phyloP scores from a whole-genome alignment of 1,284 basidiomycete species.

The Cryptococcus sp. region DNA sequence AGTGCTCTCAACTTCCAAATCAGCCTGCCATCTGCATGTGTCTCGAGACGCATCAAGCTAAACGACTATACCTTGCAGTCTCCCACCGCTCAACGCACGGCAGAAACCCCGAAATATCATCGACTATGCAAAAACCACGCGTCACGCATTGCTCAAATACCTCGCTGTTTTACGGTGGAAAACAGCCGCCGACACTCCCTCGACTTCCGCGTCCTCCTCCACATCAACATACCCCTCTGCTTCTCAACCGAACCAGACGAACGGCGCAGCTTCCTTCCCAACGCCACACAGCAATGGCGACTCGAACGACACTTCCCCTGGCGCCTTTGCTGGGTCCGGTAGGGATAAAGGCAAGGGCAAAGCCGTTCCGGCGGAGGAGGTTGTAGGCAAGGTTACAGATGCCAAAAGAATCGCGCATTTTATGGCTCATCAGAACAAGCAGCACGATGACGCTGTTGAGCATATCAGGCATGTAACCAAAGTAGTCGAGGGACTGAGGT shows the following conservation, averaged over 20 bases:
- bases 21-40: neutral
- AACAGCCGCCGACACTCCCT: conserved; percentile 38
- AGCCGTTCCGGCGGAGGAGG: conserved; percentile 13
- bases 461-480: conserved; percentile 40
- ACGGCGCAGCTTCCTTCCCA: conserved; percentile 32
- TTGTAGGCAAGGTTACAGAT: conserved; percentile 44
- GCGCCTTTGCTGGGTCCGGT: conserved; percentile 27
- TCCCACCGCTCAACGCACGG: conserved; percentile 24
- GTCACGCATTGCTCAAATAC: conserved; percentile 48
- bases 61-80: conserved; percentile 9
- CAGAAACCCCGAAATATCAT: conserved; percentile 45
- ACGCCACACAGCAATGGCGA: conserved; percentile 45
- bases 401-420: conserved; percentile 44
- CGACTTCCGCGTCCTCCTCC: conserved; percentile 2
- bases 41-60: neutral
- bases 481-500: conserved; percentile 42
- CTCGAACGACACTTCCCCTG: conserved; percentile 40
- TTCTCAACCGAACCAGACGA: neutral
- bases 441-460: conserved; percentile 41
- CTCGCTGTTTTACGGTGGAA: conserved; percentile 50
- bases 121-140: conserved; percentile 43
- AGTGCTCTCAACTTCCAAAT: conserved; percentile 10
- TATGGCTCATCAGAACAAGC: conserved; percentile 47
- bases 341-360: conserved; percentile 40
- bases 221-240: conserved; percentile 1